These are phyloP conservation scores for Saccharum hybrid DNA, from an alignment of 202 grass and related monocot species.

Conservation along the genomic window DNA sequence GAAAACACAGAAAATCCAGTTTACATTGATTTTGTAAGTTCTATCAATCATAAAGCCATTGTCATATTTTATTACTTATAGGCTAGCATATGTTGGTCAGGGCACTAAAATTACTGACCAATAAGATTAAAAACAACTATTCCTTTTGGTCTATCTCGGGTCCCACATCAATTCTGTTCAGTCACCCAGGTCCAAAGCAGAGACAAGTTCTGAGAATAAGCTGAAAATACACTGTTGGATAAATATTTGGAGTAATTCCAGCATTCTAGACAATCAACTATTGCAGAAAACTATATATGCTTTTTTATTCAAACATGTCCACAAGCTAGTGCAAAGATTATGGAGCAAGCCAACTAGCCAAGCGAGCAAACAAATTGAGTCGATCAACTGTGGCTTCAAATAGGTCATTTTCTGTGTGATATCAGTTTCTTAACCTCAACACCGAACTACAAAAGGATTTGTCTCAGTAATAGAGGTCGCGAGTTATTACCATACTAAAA, in stretches of 20 bases:
- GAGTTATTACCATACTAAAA: neutral
- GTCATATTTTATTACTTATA: neutral
- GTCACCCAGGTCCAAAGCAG: neutral
- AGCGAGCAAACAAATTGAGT: neutral
- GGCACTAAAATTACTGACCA: neutral
- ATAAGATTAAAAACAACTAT: neutral
- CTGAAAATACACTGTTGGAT: neutral
- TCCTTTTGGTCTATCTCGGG: neutral
- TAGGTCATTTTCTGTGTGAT: neutral
- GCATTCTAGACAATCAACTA: neutral
- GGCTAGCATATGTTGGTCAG: neutral
- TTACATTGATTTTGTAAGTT: neutral
- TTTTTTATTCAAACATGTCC: neutral
- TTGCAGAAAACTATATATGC: neutral
- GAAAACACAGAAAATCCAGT: neutral
- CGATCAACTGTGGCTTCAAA: neutral
- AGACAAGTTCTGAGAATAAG: neutral
- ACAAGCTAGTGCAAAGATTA: neutral
- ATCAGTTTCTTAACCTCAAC: neutral
- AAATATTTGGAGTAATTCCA: constrained; percentile 13
- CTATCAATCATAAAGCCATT: neutral
- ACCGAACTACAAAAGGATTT: neutral
- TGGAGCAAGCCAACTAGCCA: neutral
- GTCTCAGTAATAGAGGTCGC: neutral
- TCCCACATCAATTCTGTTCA: constrained; percentile 3